Evolutionary conservation across 108 stramenopile species (phyloP).

Genomic region (Discostella stelligeroides): DNA sequence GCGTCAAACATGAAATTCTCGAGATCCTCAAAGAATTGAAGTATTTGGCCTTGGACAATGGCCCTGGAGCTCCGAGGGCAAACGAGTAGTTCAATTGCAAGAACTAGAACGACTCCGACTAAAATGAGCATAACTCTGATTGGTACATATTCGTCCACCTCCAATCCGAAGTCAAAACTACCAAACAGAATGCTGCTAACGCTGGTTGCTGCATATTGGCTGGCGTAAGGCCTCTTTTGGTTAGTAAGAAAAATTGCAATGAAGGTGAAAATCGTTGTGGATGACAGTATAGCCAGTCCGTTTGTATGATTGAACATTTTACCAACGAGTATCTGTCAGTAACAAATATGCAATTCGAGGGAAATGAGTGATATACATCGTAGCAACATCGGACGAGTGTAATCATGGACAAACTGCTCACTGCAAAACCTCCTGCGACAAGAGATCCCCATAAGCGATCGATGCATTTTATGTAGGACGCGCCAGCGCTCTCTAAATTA

Average conservation of each 20-base stretch:
- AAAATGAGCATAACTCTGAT: constrained; percentile 55
- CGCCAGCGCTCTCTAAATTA: constrained; percentile 47
- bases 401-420: constrained; percentile 3
- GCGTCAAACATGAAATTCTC: constrained; percentile 22
- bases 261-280: constrained; percentile 45
- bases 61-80: constrained; percentile 46
- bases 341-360: not conserved
- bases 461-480: constrained; percentile 45
- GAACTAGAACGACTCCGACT: constrained; percentile 46
- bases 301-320: constrained; percentile 43
- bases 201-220: constrained; percentile 49
- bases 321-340: constrained; percentile 20
- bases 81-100: constrained; percentile 45
- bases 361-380: not conserved
- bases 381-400: not conserved
- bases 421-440: constrained; percentile 49
- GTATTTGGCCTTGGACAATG: constrained; percentile 37
- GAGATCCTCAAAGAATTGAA: constrained; percentile 44
- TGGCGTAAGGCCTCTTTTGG: constrained; percentile 46
- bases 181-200: constrained; percentile 55
- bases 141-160: constrained; percentile 49
- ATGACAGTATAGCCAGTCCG: constrained; percentile 26
- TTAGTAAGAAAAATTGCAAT: constrained; percentile 41
- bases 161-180: constrained; percentile 31
- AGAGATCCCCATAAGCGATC: constrained; percentile 58